A percentile compares a stretch with the other conserved stretches of the same genome.
phyloP scores from a whole-genome alignment of 1,284 basidiomycete species.

The Wolfiporia cocos region DNA sequence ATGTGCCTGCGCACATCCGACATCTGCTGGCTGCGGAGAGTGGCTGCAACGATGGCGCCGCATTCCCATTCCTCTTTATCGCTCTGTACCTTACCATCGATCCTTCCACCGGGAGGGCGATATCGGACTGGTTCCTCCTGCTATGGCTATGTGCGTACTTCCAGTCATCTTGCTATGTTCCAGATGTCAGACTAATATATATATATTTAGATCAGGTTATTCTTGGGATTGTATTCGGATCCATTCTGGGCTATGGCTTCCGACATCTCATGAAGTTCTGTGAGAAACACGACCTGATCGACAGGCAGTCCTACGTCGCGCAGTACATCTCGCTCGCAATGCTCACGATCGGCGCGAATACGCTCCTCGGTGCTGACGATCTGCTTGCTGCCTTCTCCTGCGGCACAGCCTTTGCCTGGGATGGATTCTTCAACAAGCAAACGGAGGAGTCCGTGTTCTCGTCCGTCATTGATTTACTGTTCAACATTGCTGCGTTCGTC shows the following conservation, averaged over 20 bases:
- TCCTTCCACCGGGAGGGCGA: constrained; percentile 54
- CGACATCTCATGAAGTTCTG: constrained; percentile 96
- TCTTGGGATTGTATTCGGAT: constrained; percentile 78
- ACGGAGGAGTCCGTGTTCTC: constrained; percentile 95
- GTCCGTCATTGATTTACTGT: constrained; percentile 90
- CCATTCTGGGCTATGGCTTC: constrained; percentile 75
- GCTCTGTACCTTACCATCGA: constrained; percentile 87
- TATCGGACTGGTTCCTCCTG: constrained; percentile 79
- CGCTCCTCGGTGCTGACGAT: constrained; percentile 90
- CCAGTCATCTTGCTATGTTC: neutral
- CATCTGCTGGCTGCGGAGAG: constrained; percentile 90
- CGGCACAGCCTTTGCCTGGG: constrained; percentile 97
- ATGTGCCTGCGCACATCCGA: constrained; percentile 93
- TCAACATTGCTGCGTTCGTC: constrained; percentile 88
- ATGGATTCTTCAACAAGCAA: constrained; percentile 96
- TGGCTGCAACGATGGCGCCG: constrained; percentile 92
- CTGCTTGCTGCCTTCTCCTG: constrained; percentile 92
- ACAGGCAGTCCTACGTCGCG: constrained; percentile 86
- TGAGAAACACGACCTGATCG: constrained; percentile 84
- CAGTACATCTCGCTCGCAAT: constrained; percentile 77
- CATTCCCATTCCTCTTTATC: constrained; percentile 95
- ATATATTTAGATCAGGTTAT: constrained; percentile 67
- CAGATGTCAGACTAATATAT: neutral
- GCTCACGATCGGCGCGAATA: constrained; percentile 80
- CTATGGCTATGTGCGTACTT: constrained; percentile 73